Base-by-base conservation (phyloP, 768 basidiomycete species). In the Royoungia palumana region DNA sequence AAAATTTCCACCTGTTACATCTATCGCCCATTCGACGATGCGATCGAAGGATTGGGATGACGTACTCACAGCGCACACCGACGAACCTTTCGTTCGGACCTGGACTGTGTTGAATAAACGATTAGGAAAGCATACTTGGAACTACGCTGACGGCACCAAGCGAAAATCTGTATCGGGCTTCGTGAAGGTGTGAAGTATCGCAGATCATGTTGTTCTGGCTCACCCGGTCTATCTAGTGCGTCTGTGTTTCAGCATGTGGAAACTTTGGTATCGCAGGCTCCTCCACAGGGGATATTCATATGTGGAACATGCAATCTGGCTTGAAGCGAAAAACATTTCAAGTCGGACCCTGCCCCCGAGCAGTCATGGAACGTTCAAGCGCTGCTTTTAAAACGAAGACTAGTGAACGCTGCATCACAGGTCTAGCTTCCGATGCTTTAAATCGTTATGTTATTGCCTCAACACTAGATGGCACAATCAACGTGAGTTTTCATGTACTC, bases 221-320 rank as follows among this genome's bases (percentile, higher is more conserved):
- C 24, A 60, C 16, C 13, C 13, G 21, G 32, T 34, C 14, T 8
- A 19, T 22, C 7, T 56, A 90, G 88, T 79, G 86, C 13, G 89
- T 94, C 16, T 89, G 86, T 54, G 87, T 97, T 17, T 87, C 94
- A 4, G 87, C 91, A 0, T 99, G 96, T 62, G 96, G 96, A 8
- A 98, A 98, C 62, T 99, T 97, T 63, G 91, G 89, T 24, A 67
- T 98, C 11, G 91, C 82, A 4, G 83, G 92, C 21, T 87, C 87
- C 1, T 89, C 89, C 2, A 85, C 81, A 0, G 89, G 90, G 2
- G 77, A 76, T 21, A 87, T 98, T 34, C 68, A 82, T 49, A 85
- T 94, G 85, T 98, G 92, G 88, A 99, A 97, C 64, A 83, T 99
- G 83, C 95, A 99, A 67, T 93, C 89, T 4, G 96, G 96, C 2